phyloP scores from a whole-genome alignment of 1,284 basidiomycete genomes.

The Rugosomyces carneus region DNA sequence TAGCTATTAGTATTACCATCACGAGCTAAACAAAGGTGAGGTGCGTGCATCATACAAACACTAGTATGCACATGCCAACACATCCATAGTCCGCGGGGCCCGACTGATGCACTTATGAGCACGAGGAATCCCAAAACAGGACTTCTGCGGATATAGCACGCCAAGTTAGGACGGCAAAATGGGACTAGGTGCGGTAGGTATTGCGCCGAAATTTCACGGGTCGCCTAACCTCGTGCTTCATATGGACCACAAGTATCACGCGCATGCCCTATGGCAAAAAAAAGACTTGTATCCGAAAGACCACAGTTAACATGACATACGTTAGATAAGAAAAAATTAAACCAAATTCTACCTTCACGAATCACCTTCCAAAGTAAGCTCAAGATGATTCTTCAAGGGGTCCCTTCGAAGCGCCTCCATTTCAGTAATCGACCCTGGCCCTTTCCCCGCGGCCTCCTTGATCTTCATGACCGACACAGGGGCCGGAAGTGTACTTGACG shows the following conservation, averaged over 20 bases:
- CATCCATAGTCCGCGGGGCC: slow-evolving; percentile 2
- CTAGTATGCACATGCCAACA: not conserved
- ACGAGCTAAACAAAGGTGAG: slow-evolving; percentile 6
- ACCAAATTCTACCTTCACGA: slow-evolving; percentile 5
- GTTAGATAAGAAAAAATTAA: slow-evolving; percentile 1
- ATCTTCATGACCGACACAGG: slow-evolving; percentile 59
- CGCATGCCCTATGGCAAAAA: not conserved
- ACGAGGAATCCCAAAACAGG: not conserved
- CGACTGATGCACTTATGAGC: not conserved
- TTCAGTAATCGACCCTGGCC: slow-evolving; percentile 43
- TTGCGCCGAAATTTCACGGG: no score
- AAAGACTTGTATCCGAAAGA: not conserved
- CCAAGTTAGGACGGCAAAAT: no score
- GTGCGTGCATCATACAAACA: not conserved
- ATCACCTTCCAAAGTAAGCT: slow-evolving; percentile 14
- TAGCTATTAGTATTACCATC: slow-evolving; percentile 6
- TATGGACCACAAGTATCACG: not conserved
- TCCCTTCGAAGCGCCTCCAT: slow-evolving; percentile 71
- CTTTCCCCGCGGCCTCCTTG: slow-evolving; percentile 38
- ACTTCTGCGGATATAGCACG: not conserved
- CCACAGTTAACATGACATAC: not conserved
- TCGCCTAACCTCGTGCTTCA: no score
- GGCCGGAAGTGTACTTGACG: slow-evolving; percentile 20
- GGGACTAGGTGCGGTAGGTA: no score
- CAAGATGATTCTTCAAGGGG: slow-evolving; percentile 68